phyloP scores from a whole-genome alignment of 2,329 filamentous ascomycete genomes.

The Aspergillus pseudoglaucus region DNA sequence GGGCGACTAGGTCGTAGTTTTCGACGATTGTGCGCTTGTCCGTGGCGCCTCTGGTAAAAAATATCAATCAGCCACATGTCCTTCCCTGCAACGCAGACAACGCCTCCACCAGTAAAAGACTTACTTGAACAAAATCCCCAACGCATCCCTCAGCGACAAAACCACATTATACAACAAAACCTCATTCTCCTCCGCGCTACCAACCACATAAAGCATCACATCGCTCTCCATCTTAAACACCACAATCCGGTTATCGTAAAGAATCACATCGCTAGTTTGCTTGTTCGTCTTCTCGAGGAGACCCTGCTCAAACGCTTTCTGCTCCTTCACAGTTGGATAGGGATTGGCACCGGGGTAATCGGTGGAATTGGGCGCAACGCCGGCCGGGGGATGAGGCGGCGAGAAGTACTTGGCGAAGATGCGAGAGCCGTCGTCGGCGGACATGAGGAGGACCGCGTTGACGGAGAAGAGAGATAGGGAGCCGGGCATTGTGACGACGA shows the following conservation, averaged over 20 bases:
- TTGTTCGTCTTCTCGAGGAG: conserved; percentile 93
- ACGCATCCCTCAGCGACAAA: conserved; percentile 78
- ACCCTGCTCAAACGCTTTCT: conserved; percentile 95
- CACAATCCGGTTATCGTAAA: conserved; percentile 94
- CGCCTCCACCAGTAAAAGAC: conserved; percentile 18
- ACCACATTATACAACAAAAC: conserved; percentile 93
- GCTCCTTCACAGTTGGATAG: conserved; percentile 83
- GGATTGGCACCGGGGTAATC: conserved; percentile 63
- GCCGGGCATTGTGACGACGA: conserved; percentile 56
- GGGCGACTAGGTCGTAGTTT: conserved; percentile 93
- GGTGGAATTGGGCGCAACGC: conserved; percentile 48
- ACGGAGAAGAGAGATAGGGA: conserved; percentile 70
- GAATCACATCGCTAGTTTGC: conserved; percentile 89
- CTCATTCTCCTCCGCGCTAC: conserved; percentile 89
- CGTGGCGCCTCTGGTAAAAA: conserved; percentile 71
- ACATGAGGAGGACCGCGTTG: conserved; percentile 71
- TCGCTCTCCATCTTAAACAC: conserved; percentile 98
- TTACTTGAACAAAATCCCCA: conserved; percentile 89
- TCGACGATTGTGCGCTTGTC: conserved; percentile 98
- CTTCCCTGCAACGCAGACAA: conserved; percentile 2
- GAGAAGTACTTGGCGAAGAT: conserved; percentile 94
- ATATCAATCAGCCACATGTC: conserved; percentile 7
- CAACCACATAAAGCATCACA: conserved; percentile 92
- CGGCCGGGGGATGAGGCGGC: conserved; percentile 61
- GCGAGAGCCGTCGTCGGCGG: conserved; percentile 79